Evolutionary conservation across 2,329 filamentous ascomycete genomes (phyloP).

Genomic region (Colletotrichum tropicicola): DNA sequence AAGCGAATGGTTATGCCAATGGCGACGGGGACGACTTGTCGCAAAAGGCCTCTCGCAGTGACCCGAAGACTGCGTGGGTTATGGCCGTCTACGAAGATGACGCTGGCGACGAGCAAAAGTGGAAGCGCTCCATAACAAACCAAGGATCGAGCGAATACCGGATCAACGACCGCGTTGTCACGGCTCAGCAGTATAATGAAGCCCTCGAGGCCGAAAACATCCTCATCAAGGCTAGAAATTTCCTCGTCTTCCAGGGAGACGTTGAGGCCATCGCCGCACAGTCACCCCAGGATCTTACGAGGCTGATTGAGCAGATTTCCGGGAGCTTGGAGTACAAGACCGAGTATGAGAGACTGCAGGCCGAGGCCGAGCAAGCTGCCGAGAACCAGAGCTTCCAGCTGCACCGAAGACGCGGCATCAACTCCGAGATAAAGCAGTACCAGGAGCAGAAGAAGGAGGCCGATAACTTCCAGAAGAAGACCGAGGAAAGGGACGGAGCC

Average conservation of each 20-base stretch:
- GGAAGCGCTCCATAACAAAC: conserved; percentile 94
- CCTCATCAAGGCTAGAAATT: conserved; percentile 96
- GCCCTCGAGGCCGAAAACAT: conserved; percentile 94
- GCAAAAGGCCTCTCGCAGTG: conserved; percentile 74
- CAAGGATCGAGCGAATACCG: conserved; percentile 92
- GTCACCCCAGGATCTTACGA: conserved; percentile 91
- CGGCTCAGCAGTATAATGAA: conserved; percentile 91
- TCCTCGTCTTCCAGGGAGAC: conserved; percentile 97
- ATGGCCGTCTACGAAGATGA: conserved; percentile 99
- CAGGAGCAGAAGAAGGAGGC: conserved; percentile 96
- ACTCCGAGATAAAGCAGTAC: conserved; percentile 97
- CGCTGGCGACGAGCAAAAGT: conserved; percentile 91
- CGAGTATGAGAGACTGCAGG: conserved; percentile 92
- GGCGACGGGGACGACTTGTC: conserved; percentile 66
- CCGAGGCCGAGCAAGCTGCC: conserved; percentile 83
- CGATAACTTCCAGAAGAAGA: conserved; percentile 91
- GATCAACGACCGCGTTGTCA: conserved; percentile 92
- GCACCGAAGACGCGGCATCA: conserved; percentile 90
- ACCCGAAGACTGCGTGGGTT: conserved; percentile 96
- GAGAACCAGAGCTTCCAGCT: conserved; percentile 92
- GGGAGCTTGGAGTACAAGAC: conserved; percentile 94
- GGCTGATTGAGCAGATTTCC: conserved; percentile 96
- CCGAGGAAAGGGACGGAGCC: conserved; percentile 88
- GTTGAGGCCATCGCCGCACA: conserved; percentile 97
- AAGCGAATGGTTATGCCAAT: conserved; percentile 68